Evolutionary conservation across 2,329 filamentous ascomycete species (phyloP).

Genomic region (Fusarium decemcellulare): DNA sequence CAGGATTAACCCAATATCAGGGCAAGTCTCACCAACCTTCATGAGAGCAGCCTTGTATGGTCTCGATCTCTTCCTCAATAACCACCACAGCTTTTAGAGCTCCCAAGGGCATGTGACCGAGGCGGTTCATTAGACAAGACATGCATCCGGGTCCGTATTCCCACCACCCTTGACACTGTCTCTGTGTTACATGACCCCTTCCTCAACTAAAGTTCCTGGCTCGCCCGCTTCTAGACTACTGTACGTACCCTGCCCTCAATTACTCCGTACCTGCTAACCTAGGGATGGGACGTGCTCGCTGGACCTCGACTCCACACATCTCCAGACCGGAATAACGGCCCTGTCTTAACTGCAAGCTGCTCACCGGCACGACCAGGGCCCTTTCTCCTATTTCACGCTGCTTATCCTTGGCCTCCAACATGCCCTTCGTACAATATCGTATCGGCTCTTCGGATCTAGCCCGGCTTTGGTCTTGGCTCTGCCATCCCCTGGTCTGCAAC

Average conservation of each 20-base stretch:
- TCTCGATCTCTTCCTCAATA: no score
- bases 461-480: slow-evolving; percentile 34
- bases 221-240: slow-evolving; percentile 13
- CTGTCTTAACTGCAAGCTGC: slow-evolving; percentile 29
- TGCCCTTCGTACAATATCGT: slow-evolving; percentile 37
- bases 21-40: no score
- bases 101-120: no score
- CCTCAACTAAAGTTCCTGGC: slow-evolving; percentile 42
- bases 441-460: slow-evolving; percentile 42
- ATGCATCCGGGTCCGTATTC: background rate
- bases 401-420: slow-evolving; percentile 20
- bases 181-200: slow-evolving; percentile 42
- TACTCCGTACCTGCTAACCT: slow-evolving; percentile 22
- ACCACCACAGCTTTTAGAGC: no score
- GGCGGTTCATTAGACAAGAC: background rate
- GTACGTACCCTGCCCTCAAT: slow-evolving; percentile 12
- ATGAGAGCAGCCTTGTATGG: no score
- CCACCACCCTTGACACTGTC: slow-evolving; percentile 28
- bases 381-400: slow-evolving; percentile 30
- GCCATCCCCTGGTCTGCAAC: slow-evolving; percentile 31
- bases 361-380: slow-evolving; percentile 35
- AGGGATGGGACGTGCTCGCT: slow-evolving; percentile 25
- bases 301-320: slow-evolving; percentile 36
- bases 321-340: slow-evolving; percentile 40
- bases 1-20: no score